These are phyloP conservation scores for Pseudogymnoascus sp. DNA, from an alignment of 2,329 filamentous ascomycete genomes.

Conservation along the genomic window DNA sequence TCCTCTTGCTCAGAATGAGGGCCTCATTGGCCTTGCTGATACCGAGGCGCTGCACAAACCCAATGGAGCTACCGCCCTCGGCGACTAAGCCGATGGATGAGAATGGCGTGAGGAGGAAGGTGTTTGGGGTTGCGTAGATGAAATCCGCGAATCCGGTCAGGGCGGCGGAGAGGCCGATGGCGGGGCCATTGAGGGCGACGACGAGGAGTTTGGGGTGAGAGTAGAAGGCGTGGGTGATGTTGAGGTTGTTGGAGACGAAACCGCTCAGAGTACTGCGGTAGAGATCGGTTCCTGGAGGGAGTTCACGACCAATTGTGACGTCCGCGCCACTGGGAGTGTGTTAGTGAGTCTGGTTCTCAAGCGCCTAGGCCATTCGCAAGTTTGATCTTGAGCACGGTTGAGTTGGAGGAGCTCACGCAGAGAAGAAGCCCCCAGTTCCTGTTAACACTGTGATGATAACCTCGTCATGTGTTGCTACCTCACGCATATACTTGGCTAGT, in stretches of 20 bases:
- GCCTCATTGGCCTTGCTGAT: conserved; percentile 82
- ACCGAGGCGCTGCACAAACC: conserved; percentile 72
- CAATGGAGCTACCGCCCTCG: conserved; percentile 73
- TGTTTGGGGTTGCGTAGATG: conserved; percentile 72
- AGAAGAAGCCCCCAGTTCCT: conserved; percentile 66
- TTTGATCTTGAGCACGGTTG: background rate
- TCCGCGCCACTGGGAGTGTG: conserved; percentile 60
- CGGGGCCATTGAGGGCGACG: conserved; percentile 84
- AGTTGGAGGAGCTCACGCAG: conserved; percentile 54
- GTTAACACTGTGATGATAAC: conserved; percentile 79
- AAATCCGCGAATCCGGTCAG: conserved; percentile 81
- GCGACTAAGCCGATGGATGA: conserved; percentile 80
- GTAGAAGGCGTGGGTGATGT: conserved; percentile 84
- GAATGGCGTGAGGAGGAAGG: conserved; percentile 88
- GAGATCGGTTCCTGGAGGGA: conserved; percentile 31
- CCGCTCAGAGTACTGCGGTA: conserved; percentile 51
- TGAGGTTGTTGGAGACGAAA: conserved; percentile 81
- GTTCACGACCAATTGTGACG: conserved; percentile 47
- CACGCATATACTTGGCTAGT: conserved; percentile 62
- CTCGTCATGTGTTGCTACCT: conserved; percentile 70
- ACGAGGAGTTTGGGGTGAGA: conserved; percentile 90
- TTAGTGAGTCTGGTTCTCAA: conserved; percentile 11
- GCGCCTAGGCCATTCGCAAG: background rate
- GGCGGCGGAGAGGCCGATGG: conserved; percentile 78
- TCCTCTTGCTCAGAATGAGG: conserved; percentile 77